A percentile compares a stretch with the other conserved stretches of the same genome.
Conservation (phyloP, 805 yeast genomes). For the Nakazawaea wickerhamii region DNA sequence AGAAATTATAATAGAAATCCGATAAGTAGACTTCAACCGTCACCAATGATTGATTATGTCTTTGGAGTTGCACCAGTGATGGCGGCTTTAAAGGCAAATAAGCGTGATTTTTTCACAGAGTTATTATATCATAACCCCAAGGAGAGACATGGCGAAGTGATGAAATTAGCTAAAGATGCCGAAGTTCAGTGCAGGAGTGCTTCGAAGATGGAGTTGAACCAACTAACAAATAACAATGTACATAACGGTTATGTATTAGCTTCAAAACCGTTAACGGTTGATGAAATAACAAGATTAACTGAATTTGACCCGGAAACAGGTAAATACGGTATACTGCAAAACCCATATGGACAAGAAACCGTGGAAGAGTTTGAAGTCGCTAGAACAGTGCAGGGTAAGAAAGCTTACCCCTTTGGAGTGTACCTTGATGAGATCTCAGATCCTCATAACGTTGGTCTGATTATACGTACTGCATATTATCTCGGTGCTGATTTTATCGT, state of each 20-base stretch:
- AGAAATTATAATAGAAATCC: conserved; percentile 3
- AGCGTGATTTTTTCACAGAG: conserved; percentile 47
- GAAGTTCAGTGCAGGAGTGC: conserved; percentile 34
- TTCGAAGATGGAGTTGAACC: conserved; percentile 50
- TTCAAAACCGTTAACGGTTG: conserved; percentile 44
- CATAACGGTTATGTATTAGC: conserved; percentile 79
- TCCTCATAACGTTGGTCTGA: conserved; percentile 85
- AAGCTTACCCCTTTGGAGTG: conserved; percentile 58
- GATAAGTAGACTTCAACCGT: conserved; percentile 6
- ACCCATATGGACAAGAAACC: conserved; percentile 22
- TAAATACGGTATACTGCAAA: conserved; percentile 17
- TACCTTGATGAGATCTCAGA: conserved; percentile 78
- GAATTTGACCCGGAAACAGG: conserved; percentile 14
- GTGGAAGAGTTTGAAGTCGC: conserved; percentile 12
- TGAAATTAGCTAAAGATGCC: conserved; percentile 38
- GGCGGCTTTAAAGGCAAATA: conserved; percentile 58
- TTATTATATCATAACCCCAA: conserved; percentile 41
- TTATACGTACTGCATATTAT: conserved; percentile 72
- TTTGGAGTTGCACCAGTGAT: conserved; percentile 73
- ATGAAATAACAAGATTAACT: conserved; percentile 25
- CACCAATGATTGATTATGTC: conserved; percentile 57
- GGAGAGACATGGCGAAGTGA: conserved; percentile 34
- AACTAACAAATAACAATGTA: conserved; percentile 58
- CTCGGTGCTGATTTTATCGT: conserved; percentile 79
- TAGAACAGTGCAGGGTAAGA: conserved; percentile 14